Conservation (phyloP, 2,329 filamentous ascomycete genomes). For the Ophiognomonia clavigignenti-juglandacearum region DNA sequence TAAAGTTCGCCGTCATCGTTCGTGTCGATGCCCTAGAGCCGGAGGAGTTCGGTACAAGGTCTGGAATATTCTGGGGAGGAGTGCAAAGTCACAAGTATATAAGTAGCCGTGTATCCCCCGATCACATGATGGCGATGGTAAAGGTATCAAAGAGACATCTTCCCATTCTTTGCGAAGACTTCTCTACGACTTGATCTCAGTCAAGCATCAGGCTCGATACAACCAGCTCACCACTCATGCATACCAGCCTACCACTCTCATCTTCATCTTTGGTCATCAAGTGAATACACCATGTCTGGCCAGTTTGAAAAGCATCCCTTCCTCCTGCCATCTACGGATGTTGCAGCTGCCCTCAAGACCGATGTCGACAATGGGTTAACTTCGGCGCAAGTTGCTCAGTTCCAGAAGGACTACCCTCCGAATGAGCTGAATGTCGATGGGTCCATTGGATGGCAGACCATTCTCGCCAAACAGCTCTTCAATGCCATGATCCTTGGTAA, state of each 20-base stretch:
- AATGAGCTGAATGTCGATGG: slow-evolving; percentile 69
- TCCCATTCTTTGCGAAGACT: background rate
- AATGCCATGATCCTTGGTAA: slow-evolving; percentile 73
- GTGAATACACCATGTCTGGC: slow-evolving; percentile 33
- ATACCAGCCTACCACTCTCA: background rate
- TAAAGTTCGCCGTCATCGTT: slow-evolving; percentile 10
- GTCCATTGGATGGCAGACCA: slow-evolving; percentile 65
- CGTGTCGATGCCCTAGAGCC: background rate
- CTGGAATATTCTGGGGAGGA: background rate
- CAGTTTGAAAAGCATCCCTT: slow-evolving; percentile 53
- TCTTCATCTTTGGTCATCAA: slow-evolving; percentile 7
- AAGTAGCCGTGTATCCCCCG: slow-evolving; percentile 6
- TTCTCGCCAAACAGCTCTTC: slow-evolving; percentile 66
- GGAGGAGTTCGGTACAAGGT: background rate
- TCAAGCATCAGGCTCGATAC: too few species aligned
- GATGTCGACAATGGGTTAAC: slow-evolving; percentile 64
- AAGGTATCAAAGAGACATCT: background rate
- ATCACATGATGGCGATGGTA: background rate
- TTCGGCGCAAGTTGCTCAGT: slow-evolving; percentile 51
- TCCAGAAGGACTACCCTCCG: slow-evolving; percentile 55
- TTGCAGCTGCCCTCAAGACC: slow-evolving; percentile 57
- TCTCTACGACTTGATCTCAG: background rate
- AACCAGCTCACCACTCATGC: slow-evolving; percentile 7
- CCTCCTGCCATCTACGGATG: slow-evolving; percentile 56
- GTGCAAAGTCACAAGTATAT: slow-evolving; percentile 5